Percentiles rank a stretch among this genome's conserved stretches.
Evolutionary conservation across 2,329 filamentous ascomycete genomes (phyloP).

Genomic region (Emmonsiellopsis sp.): DNA sequence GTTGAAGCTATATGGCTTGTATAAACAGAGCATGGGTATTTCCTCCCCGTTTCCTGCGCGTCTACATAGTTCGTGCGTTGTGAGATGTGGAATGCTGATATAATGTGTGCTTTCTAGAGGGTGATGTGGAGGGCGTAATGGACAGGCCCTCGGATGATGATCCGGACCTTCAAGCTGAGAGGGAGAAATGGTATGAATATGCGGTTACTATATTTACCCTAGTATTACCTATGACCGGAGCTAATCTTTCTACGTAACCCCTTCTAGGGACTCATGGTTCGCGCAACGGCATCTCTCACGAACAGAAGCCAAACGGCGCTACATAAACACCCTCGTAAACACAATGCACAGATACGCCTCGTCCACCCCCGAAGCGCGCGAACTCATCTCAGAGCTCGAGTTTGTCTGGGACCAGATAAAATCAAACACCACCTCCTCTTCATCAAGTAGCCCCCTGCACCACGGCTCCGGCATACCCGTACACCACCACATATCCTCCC

Average conservation of each 20-base stretch:
- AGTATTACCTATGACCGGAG: neutral
- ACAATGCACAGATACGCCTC: constrained; percentile 95
- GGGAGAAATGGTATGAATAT: constrained; percentile 55
- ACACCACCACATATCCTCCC: constrained; percentile 17
- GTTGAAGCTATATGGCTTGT: constrained; percentile 89
- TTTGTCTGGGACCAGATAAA: constrained; percentile 99
- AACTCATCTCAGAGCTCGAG: constrained; percentile 88
- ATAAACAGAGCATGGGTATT: constrained; percentile 89
- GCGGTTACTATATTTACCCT: too few species aligned
- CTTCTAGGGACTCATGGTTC: constrained; percentile 79
- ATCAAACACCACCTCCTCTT: constrained; percentile 61
- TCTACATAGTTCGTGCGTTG: neutral
- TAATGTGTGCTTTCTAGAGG: constrained; percentile 49
- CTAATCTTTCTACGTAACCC: neutral
- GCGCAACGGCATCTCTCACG: constrained; percentile 71
- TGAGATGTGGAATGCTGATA: constrained; percentile 10
- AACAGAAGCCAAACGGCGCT: constrained; percentile 88
- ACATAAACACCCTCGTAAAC: constrained; percentile 87
- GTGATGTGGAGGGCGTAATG: constrained; percentile 91
- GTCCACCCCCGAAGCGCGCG: constrained; percentile 68
- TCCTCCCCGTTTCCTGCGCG: neutral
- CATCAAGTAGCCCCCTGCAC: constrained; percentile 35
- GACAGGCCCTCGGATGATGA: constrained; percentile 57
- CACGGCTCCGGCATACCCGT: constrained; percentile 22
- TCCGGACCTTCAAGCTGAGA: constrained; percentile 45